Evolutionary conservation across 2,329 filamentous ascomycete genomes (phyloP).

Genomic region (Decorospora gaudefroyi): DNA sequence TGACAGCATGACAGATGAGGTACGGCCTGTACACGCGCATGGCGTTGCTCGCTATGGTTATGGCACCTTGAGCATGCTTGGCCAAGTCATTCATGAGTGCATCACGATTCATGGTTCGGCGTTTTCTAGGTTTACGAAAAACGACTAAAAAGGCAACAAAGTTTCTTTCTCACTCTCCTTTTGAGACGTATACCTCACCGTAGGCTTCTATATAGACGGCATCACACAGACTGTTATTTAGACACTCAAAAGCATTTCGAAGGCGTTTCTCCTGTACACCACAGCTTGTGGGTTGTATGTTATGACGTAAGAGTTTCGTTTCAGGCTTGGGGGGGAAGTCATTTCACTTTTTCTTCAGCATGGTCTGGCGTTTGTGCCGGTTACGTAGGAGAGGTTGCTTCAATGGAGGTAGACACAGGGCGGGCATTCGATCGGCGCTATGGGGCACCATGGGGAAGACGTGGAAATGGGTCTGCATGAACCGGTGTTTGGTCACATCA

Average conservation of each 20-base stretch:
- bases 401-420: conserved; percentile 1
- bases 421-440: conserved; percentile 8
- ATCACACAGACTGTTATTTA: conserved; percentile 7
- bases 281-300: conserved; percentile 9
- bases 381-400: conserved; percentile 4
- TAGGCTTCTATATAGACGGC: conserved; percentile 2
- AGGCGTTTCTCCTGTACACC: conserved; percentile 8
- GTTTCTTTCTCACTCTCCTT: conserved; percentile 3
- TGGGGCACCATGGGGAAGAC: conserved; percentile 1
- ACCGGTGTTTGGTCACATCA: conserved; percentile 10
- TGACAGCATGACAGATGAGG: conserved; percentile 73
- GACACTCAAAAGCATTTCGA: conserved; percentile 18
- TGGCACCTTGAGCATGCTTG: conserved; percentile 59
- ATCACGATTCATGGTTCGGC: conserved; percentile 12
- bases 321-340: conserved; percentile 36
- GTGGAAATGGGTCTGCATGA: conserved; percentile 15
- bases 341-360: conserved; percentile 42
- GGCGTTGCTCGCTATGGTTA: conserved; percentile 91
- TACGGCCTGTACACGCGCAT: conserved; percentile 98
- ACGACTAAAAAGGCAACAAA: conserved; percentile 12
- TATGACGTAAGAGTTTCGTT: conserved; percentile 29
- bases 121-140: conserved; percentile 19
- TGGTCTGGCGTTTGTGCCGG: conserved; percentile 4
- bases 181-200: conserved; percentile 10
- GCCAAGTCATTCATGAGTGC: conserved; percentile 15